Base-by-base conservation (phyloP, 352 stramenopile genomes). In the Pythium folliculosum region DNA sequence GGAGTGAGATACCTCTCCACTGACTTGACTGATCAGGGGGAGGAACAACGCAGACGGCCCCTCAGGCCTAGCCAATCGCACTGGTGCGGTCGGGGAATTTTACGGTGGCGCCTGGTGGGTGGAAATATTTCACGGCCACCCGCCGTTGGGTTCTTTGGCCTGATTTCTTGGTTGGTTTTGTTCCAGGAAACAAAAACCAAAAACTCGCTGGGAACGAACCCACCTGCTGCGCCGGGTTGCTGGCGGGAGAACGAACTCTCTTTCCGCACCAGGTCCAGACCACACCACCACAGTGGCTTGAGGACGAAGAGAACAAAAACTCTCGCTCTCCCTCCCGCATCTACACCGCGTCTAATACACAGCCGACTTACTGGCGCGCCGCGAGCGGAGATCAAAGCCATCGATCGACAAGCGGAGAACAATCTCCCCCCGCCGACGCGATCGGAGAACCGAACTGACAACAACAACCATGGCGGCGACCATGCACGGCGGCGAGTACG, bases 401-500 rank as follows among this genome's bases (percentile, higher is more conserved):
- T 32, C 27, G 27, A 32, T 32, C 27, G 27, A 5, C 27, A 6
- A 8, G 19, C 19, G 23, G 27, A 60, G 53, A 49, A 25, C 54
- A 35, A 19, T 23, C 10, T 45, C 37, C 37, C 3, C 37, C 37
- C 37, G 10, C 37, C 4, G 4, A 43, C 37, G 3, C 14, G 1
- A 67, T 3, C 40, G 35, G 21, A 48, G 38, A 49, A 57, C 48
- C 9, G 7, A 69, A 63, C n/a, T 10, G 22, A 53, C 30, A 23
- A 38, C 19, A 21, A 55, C 57, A 22, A 63, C 44, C 23, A 87
- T 78, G 73, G 65, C 68, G 32, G 65, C 32, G 51, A 75, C 69
- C 69, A 71, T 75, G 68, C 59, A 82, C 57, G 75, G 84, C 59
- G 78, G 77, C 50, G 73, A 92, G 47, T 82, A 86, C 65, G 76